phyloP scores from a whole-genome alignment of 2,329 filamentous ascomycete genomes.

The Didymella arachidicola region DNA sequence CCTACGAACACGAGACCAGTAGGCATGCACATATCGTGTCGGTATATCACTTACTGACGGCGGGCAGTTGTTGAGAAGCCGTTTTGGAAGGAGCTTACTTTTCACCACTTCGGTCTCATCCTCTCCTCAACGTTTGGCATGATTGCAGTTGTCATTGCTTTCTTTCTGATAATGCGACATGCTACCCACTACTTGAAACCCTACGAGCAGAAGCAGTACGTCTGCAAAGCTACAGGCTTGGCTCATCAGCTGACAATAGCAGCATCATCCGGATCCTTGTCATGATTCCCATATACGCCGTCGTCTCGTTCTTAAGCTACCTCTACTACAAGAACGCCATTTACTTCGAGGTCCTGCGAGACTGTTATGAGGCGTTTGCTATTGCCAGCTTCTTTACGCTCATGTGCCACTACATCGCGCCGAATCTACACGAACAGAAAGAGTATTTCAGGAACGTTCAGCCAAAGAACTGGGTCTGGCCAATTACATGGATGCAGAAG shows the following conservation, averaged over 20 bases:
- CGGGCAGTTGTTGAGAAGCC: conserved; percentile 53
- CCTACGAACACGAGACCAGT: conserved; percentile 36
- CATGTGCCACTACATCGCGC: conserved; percentile 80
- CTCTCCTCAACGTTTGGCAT: conserved; percentile 62
- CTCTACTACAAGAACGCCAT: conserved; percentile 78
- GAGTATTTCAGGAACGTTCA: conserved; percentile 76
- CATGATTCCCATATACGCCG: conserved; percentile 84
- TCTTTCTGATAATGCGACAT: conserved; percentile 64
- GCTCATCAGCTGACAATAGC: conserved; percentile 21
- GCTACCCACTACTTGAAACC: conserved; percentile 67
- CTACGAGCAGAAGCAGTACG: conserved; percentile 66
- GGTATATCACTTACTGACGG: conserved; percentile 11
- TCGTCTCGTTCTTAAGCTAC: conserved; percentile 76
- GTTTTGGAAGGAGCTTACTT: conserved; percentile 63
- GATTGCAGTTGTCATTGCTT: conserved; percentile 60
- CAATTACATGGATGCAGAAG: conserved; percentile 72
- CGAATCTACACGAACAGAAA: conserved; percentile 80
- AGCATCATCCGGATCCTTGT: conserved; percentile 88
- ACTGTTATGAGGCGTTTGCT: conserved; percentile 89
- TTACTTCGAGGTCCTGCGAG: conserved; percentile 81
- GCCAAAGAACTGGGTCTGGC: conserved; percentile 77
- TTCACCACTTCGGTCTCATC: conserved; percentile 64
- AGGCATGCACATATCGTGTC: conserved; percentile 41
- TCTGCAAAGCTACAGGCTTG: conserved; percentile 13
- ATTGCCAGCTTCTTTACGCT: conserved; percentile 87